These are phyloP conservation scores for Encephalitozoon cuniculi DNA, from an alignment of 371 early-diverging fungal species.

Conservation along the genomic window DNA sequence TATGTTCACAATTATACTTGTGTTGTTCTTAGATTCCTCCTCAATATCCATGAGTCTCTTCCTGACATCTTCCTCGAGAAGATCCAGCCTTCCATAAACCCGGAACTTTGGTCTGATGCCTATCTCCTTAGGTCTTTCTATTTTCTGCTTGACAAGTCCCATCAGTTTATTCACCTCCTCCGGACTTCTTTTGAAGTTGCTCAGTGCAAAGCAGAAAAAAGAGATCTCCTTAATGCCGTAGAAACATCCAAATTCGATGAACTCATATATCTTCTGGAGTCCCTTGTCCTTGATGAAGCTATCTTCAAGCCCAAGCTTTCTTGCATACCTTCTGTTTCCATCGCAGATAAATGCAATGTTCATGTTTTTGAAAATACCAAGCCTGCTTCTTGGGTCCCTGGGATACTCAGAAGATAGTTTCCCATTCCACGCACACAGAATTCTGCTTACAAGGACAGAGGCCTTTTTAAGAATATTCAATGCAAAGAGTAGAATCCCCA, in stretches of 20 bases:
- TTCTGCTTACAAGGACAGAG: not conserved
- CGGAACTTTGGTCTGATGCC: conserved; percentile 65
- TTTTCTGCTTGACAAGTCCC: conserved; percentile 69
- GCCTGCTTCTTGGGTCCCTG: not conserved
- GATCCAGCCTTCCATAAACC: conserved; percentile 69
- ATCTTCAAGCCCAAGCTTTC: conserved; percentile 31
- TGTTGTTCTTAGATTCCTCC: conserved; percentile 67
- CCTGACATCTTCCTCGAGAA: conserved; percentile 66
- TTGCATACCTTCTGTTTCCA: conserved; percentile 84
- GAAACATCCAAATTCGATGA: conserved; percentile 72
- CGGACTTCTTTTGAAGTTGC: conserved; percentile 79
- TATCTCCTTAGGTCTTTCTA: conserved; percentile 57
- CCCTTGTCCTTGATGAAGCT: conserved; percentile 30
- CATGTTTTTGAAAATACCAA: conserved; percentile 18
- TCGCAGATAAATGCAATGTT: conserved; percentile 81
- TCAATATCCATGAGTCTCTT: conserved; percentile 64
- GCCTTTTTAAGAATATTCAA: not conserved
- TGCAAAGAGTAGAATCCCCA: not conserved
- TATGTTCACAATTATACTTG: conserved; percentile 72
- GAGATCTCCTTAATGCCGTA: conserved; percentile 76
- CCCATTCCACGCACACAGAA: not conserved
- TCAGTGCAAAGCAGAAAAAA: conserved; percentile 90
- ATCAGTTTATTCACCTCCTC: conserved; percentile 78
- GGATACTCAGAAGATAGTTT: not conserved
- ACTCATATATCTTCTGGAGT: conserved; percentile 61